These are phyloP conservation scores for Ambrosiella xylebori DNA, from an alignment of 2,329 filamentous ascomycete genomes.

Conservation along the genomic window DNA sequence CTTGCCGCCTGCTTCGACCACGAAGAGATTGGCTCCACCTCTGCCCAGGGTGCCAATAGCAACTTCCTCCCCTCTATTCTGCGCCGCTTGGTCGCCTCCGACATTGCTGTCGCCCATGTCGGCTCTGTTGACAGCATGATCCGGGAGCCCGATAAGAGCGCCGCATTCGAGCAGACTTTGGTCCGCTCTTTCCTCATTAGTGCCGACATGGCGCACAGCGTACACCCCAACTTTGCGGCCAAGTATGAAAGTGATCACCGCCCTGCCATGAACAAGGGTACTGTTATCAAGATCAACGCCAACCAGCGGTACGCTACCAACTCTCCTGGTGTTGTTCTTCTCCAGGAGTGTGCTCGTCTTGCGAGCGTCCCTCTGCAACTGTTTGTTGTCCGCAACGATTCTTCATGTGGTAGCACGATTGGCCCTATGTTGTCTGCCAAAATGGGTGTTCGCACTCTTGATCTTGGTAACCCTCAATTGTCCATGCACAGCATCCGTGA, in stretches of 20 bases:
- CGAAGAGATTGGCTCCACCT: slow-evolving; percentile 87
- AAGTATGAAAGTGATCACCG: slow-evolving; percentile 88
- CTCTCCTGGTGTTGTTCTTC: slow-evolving; percentile 78
- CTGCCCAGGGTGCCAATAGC: slow-evolving; percentile 83
- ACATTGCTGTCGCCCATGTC: slow-evolving; percentile 33
- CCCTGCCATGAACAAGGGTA: slow-evolving; percentile 90
- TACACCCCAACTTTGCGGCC: slow-evolving; percentile 82
- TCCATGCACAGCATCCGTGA: slow-evolving; percentile 97
- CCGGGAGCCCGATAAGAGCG: slow-evolving; percentile 47
- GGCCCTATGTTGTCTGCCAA: slow-evolving; percentile 88
- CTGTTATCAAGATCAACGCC: slow-evolving; percentile 95
- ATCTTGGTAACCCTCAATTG: slow-evolving; percentile 84
- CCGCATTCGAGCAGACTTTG: slow-evolving; percentile 84
- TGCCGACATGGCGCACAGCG: slow-evolving; percentile 92
- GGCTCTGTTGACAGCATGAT: slow-evolving; percentile 40
- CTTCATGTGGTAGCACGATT: slow-evolving; percentile 86
- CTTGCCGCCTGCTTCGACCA: slow-evolving; percentile 94
- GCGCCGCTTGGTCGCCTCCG: slow-evolving; percentile 61
- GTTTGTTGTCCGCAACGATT: slow-evolving; percentile 93
- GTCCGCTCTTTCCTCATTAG: slow-evolving; percentile 85
- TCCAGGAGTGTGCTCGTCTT: slow-evolving; percentile 68
- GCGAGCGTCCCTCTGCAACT: slow-evolving; percentile 75
- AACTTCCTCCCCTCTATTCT: slow-evolving; percentile 80
- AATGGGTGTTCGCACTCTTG: slow-evolving; percentile 73
- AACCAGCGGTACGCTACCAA: slow-evolving; percentile 96